A percentile compares a stretch with the other conserved stretches of the same genome.
These are phyloP conservation scores for Heritiera littoralis DNA, from an alignment of 345 rosid species.

Conservation along the genomic window DNA sequence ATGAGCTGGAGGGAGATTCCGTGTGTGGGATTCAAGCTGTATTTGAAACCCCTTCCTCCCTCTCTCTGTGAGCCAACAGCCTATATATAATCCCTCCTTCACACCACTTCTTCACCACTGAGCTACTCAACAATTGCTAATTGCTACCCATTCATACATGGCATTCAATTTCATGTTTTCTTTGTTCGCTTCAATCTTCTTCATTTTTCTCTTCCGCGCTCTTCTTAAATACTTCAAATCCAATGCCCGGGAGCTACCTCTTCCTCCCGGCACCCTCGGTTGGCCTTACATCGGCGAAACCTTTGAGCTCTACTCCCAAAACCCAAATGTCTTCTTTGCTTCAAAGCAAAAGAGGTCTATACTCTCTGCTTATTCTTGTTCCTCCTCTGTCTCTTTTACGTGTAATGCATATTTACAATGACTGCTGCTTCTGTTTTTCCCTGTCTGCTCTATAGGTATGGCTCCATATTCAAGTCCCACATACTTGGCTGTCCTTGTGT, in stretches of 20 bases:
- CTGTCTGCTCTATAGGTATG: slow-evolving; percentile 43
- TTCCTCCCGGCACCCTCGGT: slow-evolving; percentile 87
- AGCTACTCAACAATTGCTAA: too few relatives aligned
- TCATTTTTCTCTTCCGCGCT: slow-evolving; percentile 35
- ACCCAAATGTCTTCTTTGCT: slow-evolving; percentile 84
- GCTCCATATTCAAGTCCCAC: slow-evolving; percentile 79
- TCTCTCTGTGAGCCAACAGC: background rate
- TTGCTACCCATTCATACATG: slow-evolving; percentile 24
- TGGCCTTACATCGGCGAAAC: slow-evolving; percentile 90
- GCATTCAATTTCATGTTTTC: slow-evolving; percentile 28
- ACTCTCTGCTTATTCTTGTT: slow-evolving; percentile 10
- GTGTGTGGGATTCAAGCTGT: slow-evolving; percentile 44
- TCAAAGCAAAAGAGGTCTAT: slow-evolving; percentile 57
- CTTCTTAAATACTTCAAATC: slow-evolving; percentile 32
- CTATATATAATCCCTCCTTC: slow-evolving; percentile 37
- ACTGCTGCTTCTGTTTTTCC: too few relatives aligned
- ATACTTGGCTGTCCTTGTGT: slow-evolving; percentile 86
- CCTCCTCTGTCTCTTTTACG: too few relatives aligned
- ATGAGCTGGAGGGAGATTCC: slow-evolving; percentile 48
- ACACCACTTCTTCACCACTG: slow-evolving; percentile 15
- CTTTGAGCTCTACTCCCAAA: slow-evolving; percentile 80
- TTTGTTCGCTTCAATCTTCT: slow-evolving; percentile 29
- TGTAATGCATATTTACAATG: background rate
- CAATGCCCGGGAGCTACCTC: slow-evolving; percentile 43
- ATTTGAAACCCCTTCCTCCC: slow-evolving; percentile 27